Evolutionary conservation across 257 asterid species (phyloP), one percentile per base, ranked within the genome.

Genomic region (Capsicum baccatum): DNA sequence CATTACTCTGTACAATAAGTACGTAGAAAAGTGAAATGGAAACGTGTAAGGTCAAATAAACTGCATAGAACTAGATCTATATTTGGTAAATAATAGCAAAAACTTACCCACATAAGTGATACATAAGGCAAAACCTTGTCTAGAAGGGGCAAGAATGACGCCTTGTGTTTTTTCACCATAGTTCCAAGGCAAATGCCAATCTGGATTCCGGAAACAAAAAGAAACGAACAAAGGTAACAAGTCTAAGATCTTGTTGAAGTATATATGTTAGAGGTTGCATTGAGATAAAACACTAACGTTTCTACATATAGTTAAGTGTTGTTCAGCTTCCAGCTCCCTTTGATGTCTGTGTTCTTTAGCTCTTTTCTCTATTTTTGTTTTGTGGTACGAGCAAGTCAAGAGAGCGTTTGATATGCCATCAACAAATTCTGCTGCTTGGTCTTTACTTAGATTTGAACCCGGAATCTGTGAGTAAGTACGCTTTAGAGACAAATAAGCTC

Each of bases 91-190:
- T 52, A 15, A 68, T 56, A 8, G 73, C n/a, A 17, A 81, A 44
- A 7, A 21, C 84, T 42, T 81, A 62, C 76, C 84, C 76, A 81
- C 57, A 62, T 15, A 62, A 9, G 59, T 58, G 56, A 13, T 62
- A 60, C 76, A 62, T 42, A 13, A 50, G 84, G 84, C 26, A 81
- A 81, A 58, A 62, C 33, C 56, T 7, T 66, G 58, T 81, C 76
- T 17, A 81, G 39, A 48, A 13, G 44, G 8, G 76, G 84, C 84
- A 81, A 81, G 76, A 81, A 81, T 62, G 84, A 81, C 10, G 76
- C 84, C 33, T 81, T 59, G 9, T 60, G 6, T 52, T 50, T 81
- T 81, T 81, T 64, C 26, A 44, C 57, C 84, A 81, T 13, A 44
- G 73, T 59, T 81, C 76, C 76, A 19, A 81, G 73, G 84, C 76